Percentiles rank a stretch among this genome's conserved stretches.
Conservation (phyloP, 306 rosid species). For the Calophaca sinica region DNA sequence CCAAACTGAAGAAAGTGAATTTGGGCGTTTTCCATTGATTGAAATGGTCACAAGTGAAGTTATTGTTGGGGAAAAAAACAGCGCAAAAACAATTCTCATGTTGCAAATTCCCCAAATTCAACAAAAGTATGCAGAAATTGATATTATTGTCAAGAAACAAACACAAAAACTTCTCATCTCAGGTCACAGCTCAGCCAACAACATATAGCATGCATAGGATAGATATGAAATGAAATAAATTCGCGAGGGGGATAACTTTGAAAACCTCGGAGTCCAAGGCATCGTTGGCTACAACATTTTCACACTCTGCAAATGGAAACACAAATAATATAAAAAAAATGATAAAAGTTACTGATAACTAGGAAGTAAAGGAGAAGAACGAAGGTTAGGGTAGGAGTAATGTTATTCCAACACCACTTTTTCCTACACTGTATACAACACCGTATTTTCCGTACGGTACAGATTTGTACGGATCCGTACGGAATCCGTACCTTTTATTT, state of each 20-base stretch:
- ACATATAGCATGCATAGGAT: not conserved
- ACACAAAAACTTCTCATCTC: not conserved
- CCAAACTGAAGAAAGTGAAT: not conserved
- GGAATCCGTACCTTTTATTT: too few relatives aligned
- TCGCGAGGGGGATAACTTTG: not conserved
- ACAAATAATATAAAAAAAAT: not conserved
- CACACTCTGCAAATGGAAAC: constrained; percentile 65
- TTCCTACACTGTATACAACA: too few relatives aligned
- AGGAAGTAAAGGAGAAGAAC: not conserved
- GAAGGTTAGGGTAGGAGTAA: too few relatives aligned
- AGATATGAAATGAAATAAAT: constrained; percentile 8
- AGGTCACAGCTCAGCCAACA: not conserved
- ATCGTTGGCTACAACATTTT: constrained; percentile 52
- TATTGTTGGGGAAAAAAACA: too few relatives aligned
- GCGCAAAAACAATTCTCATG: not conserved
- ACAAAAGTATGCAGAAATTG: constrained; percentile 30
- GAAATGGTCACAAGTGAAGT: not conserved
- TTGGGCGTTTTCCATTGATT: not conserved
- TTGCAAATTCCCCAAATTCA: not conserved
- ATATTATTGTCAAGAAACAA: not conserved
- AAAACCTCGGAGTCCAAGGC: constrained; percentile 69
- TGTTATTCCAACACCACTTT: too few relatives aligned
- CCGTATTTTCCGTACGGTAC: too few relatives aligned
- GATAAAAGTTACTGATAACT: not conserved
- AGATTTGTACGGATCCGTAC: too few relatives aligned